phyloP scores from a whole-genome alignment of 2,329 filamentous ascomycete species.

The Claviceps arundinis region DNA sequence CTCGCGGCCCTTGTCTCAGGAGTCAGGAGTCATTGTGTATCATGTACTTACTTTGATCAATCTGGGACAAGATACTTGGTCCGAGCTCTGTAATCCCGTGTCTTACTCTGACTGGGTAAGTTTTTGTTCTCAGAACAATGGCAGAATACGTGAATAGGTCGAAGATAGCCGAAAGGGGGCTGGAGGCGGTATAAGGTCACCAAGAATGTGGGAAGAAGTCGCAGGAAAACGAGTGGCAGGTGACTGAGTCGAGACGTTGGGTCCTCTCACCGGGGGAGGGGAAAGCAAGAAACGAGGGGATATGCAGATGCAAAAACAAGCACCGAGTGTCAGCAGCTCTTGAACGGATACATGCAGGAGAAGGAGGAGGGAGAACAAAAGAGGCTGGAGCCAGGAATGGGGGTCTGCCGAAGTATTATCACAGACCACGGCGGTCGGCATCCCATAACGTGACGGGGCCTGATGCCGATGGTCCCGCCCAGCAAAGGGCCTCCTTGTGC shows the following conservation, averaged over 20 bases:
- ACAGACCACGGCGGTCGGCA: not conserved
- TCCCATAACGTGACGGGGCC: not conserved
- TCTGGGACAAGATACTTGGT: not conserved
- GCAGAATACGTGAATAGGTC: not conserved
- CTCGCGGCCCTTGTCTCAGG: not conserved
- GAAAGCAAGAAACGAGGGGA: not conserved
- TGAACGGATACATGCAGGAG: not conserved
- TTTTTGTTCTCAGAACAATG: not conserved
- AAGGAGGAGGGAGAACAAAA: not conserved
- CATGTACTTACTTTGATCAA: not conserved
- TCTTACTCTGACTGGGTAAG: not conserved
- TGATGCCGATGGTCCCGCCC: not conserved
- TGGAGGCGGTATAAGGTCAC: not conserved
- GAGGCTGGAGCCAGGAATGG: not conserved
- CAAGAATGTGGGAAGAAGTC: not conserved
- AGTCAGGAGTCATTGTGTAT: not conserved
- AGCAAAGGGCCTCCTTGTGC: not conserved
- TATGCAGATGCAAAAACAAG: not conserved
- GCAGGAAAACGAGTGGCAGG: constrained; percentile 2
- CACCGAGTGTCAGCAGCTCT: not conserved
- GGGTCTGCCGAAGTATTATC: not conserved
- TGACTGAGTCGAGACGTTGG: constrained; percentile 1
- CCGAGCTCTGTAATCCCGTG: not conserved
- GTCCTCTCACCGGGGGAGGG: constrained; percentile 3
- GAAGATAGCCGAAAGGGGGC: not conserved